Conservation (phyloP, 108 stramenopile genomes). For the Cylindrotheca fusiformis region DNA sequence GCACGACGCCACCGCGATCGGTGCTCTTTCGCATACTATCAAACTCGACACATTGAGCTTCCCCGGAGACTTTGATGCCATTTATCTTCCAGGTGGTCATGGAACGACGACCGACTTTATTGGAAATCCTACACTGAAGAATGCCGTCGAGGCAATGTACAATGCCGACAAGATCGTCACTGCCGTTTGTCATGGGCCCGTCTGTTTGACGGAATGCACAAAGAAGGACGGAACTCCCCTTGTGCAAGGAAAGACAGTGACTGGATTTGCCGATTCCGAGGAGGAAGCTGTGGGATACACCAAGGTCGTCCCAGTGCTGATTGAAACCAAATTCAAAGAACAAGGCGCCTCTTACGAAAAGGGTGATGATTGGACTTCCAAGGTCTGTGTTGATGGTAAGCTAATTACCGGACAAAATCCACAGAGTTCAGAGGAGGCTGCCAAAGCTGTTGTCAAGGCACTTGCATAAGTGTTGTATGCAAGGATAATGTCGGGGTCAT, state of each 20-base stretch:
- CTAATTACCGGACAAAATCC: constrained; percentile 87
- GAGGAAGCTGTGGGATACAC: constrained; percentile 62
- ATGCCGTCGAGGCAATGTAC: constrained; percentile 58
- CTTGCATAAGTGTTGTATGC: too few relatives aligned
- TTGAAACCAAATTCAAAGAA: constrained; percentile 69
- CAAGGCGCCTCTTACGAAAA: constrained; percentile 69
- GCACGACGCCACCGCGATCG: constrained; percentile 67
- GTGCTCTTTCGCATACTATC: constrained; percentile 43
- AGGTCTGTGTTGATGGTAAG: constrained; percentile 71
- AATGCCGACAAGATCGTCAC: constrained; percentile 63
- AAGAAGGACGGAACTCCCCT: constrained; percentile 63
- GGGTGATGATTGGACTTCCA: constrained; percentile 68
- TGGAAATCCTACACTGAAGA: constrained; percentile 46
- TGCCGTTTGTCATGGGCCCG: constrained; percentile 79
- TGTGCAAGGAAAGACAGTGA: constrained; percentile 59
- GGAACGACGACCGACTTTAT: constrained; percentile 70
- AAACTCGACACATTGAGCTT: constrained; percentile 49
- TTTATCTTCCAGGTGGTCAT: constrained; percentile 71
- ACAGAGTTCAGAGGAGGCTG: constrained; percentile 44
- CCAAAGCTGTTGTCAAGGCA: constrained; percentile 46
- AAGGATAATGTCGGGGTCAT: too few relatives aligned
- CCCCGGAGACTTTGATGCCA: constrained; percentile 49
- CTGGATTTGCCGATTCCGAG: constrained; percentile 77
- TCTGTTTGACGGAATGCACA: constrained; percentile 55
- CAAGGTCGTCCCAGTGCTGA: constrained; percentile 59